Evolutionary conservation across 2,329 filamentous ascomycete species (phyloP), one percentile per base, ranked within the genome.

Genomic region (Thyridium curvatum): DNA sequence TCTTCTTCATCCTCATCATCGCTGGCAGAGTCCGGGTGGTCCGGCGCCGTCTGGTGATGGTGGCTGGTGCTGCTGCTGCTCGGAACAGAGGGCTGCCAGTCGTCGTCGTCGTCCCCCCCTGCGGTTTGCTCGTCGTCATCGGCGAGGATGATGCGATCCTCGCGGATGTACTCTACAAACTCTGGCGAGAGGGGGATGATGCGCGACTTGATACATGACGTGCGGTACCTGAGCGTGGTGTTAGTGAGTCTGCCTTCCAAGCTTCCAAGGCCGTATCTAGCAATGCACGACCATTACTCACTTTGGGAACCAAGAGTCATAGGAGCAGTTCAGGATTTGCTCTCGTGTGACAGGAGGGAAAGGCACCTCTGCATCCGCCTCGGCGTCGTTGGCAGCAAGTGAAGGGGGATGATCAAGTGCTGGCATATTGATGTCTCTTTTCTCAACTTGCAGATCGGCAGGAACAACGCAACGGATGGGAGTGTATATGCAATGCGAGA

Each of bases 321-420:
- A 96, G 32, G 93, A 94, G 65, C 91, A 98, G 62, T 96, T 85
- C 39, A 95, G 69, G 44, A 98, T 94, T 55, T 98, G 91, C 34
- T 84, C 78, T 56, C 82, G 85, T 26, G 82, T 88, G 41, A 95
- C 77, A 1, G 88, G 87, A 15, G 89, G 86, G 55, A 98, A 97
- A 15, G 77, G 78, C 14, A 87, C 67, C 41, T 26, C 48, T 34
- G 39, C 45, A 13, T 50, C 45, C 29, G 43, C 46, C 18, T 38
- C 34, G 16, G 18, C 39, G 10, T 10, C 10, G 21, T 10, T 26
- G 35, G 36, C 39, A 18, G 37, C 35, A 48, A 51, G 35, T 40
- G 42, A 36, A 38, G 35, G 48, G 43, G 30, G 51, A 44, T 48
- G 42, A 39, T 41, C 52, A 13, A 55, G 50, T 17, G 50, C 51